Evolutionary conservation across 73 alveolate species (phyloP).

Genomic region (Paramecium sexaurelia): DNA sequence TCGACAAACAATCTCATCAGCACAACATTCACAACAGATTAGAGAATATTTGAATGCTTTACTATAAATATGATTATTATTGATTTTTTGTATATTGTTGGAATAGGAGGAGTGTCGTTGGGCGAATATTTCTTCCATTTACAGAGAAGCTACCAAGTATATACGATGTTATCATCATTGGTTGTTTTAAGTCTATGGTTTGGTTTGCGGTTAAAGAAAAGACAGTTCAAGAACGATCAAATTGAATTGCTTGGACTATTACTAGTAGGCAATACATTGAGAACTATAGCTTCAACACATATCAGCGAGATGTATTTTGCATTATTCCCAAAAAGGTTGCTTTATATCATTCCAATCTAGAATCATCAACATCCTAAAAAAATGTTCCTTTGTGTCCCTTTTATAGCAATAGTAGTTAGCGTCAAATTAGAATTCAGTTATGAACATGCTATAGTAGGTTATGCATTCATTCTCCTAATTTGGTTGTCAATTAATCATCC

Average conservation of each 20-base stretch:
- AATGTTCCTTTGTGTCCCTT: neutral
- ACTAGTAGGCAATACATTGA: neutral
- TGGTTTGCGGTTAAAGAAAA: neutral
- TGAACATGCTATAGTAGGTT: neutral
- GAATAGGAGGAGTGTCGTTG: neutral
- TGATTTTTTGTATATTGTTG: neutral
- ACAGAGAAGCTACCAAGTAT: neutral
- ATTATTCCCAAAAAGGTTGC: slow-evolving; percentile 26
- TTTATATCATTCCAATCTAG: neutral
- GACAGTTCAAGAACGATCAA: neutral
- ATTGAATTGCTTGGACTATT: neutral
- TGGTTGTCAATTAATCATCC: neutral
- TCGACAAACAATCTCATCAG: neutral
- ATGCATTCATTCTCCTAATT: neutral
- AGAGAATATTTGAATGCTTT: slow-evolving; percentile 12
- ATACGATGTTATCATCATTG: neutral
- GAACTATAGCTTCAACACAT: neutral
- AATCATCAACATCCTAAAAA: neutral
- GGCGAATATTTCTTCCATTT: neutral
- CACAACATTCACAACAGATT: neutral
- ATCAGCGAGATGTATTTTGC: slow-evolving; percentile 12
- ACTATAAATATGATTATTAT: slow-evolving; percentile 31
- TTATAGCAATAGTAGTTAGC: neutral
- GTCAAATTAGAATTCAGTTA: neutral
- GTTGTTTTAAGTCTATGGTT: neutral